Conservation (phyloP, 2,329 filamentous ascomycete species). For the Botrytis fabae region DNA sequence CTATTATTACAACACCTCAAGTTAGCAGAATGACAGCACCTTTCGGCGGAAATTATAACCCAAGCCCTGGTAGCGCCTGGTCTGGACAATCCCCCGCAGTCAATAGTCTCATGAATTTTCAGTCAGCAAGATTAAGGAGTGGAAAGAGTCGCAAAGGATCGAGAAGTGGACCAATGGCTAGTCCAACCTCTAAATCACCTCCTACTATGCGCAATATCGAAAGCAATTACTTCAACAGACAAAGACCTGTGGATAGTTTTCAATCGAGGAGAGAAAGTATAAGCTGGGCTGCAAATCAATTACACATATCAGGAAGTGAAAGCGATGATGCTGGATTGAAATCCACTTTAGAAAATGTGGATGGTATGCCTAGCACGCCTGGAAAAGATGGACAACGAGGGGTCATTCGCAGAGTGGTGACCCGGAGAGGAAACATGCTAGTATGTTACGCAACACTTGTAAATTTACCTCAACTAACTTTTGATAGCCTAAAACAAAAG, state of each 20-base stretch:
- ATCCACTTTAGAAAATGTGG: constrained; percentile 43
- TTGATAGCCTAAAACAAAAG: constrained; percentile 86
- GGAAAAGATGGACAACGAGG: constrained; percentile 63
- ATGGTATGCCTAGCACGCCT: constrained; percentile 46
- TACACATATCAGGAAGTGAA: constrained; percentile 80
- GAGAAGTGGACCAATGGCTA: constrained; percentile 68
- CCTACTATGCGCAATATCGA: constrained; percentile 52
- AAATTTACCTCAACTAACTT: constrained; percentile 37
- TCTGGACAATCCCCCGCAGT: constrained; percentile 68
- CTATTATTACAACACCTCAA: constrained; percentile 81
- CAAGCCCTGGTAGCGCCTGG: constrained; percentile 62
- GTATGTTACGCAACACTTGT: constrained; percentile 52
- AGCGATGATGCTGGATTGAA: constrained; percentile 67
- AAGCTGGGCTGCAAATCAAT: constrained; percentile 83
- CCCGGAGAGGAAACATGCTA: constrained; percentile 82
- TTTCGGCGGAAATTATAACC: constrained; percentile 43
- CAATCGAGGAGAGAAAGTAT: constrained; percentile 79
- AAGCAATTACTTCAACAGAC: constrained; percentile 54
- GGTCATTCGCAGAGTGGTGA: constrained; percentile 81
- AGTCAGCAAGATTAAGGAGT: constrained; percentile 58
- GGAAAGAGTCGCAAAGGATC: constrained; percentile 66
- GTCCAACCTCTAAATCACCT: constrained; percentile 73
- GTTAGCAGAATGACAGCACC: constrained; percentile 59
- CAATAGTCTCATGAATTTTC: constrained; percentile 79
- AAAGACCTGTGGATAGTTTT: constrained; percentile 49